A percentile compares a stretch with the other conserved stretches of the same genome.
Evolutionary conservation across 2,329 filamentous ascomycete species (phyloP).

Genomic region (Teratosphaeria epicoccoides): DNA sequence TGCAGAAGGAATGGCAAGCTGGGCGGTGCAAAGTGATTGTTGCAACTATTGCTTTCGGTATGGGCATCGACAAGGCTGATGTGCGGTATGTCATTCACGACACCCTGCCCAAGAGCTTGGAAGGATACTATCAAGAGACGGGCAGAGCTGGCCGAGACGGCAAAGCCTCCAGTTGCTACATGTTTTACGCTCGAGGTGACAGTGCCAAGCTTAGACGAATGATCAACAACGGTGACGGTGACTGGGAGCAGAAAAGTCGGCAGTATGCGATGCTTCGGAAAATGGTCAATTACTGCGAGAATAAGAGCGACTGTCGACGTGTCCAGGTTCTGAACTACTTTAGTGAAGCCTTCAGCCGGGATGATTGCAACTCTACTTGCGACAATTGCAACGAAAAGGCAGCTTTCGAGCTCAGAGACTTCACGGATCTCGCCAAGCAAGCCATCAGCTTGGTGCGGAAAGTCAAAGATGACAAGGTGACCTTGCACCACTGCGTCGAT

Average conservation of each 20-base stretch:
- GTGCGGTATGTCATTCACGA: constrained; percentile 95
- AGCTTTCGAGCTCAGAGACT: constrained; percentile 63
- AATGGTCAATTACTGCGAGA: constrained; percentile 82
- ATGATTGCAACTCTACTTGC: constrained; percentile 64
- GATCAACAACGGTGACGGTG: constrained; percentile 73
- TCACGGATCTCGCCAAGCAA: constrained; percentile 61
- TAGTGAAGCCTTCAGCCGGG: constrained; percentile 65
- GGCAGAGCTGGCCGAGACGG: constrained; percentile 90
- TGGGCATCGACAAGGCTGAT: constrained; percentile 98
- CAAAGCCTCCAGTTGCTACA: constrained; percentile 73
- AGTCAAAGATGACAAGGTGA: constrained; percentile 48
- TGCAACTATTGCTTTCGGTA: constrained; percentile 95
- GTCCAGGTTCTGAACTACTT: constrained; percentile 90
- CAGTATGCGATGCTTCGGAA: constrained; percentile 76
- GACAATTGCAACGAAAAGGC: constrained; percentile 77
- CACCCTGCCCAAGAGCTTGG: constrained; percentile 82
- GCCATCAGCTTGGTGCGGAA: constrained; percentile 58
- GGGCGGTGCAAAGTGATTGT: constrained; percentile 80
- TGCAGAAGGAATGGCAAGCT: constrained; percentile 75
- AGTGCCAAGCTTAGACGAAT: constrained; percentile 62
- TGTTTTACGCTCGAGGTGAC: constrained; percentile 79
- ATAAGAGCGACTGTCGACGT: constrained; percentile 74
- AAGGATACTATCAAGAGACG: constrained; percentile 98
- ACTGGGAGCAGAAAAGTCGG: constrained; percentile 66
- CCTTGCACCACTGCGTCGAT: constrained; percentile 72